Conservation (phyloP, 2,329 filamentous ascomycete species). For the Venturia carpophila region DNA sequence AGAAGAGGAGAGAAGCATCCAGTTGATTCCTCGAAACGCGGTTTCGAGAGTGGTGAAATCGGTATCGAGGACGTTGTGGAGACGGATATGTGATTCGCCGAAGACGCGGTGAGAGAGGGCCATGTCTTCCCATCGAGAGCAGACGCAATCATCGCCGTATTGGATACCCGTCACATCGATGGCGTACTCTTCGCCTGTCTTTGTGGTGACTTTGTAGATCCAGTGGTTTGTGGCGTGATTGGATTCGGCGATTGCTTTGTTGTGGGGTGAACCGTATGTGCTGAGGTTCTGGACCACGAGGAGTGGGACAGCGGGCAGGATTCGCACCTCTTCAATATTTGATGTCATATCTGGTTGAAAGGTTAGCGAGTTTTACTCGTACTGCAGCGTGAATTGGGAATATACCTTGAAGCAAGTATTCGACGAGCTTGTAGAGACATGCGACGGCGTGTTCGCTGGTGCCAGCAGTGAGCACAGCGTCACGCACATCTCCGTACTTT, state of each 20-base stretch:
- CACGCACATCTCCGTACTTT: not conserved
- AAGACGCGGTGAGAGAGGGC: not conserved
- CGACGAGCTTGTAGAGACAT: not conserved
- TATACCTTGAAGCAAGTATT: constrained; percentile 1
- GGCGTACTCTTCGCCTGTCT: not conserved
- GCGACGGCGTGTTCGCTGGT: constrained; percentile 7
- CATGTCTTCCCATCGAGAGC: not conserved
- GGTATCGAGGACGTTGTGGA: constrained; percentile 1
- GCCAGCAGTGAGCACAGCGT: constrained; percentile 7
- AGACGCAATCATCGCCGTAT: not conserved
- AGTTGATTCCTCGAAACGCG: not conserved
- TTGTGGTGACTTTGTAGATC: constrained; percentile 1
- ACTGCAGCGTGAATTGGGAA: not conserved
- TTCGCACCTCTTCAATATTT: not conserved
- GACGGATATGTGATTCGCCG: not conserved
- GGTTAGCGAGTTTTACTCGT: not conserved
- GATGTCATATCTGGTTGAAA: not conserved
- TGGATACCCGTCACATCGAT: not conserved
- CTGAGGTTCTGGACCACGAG: not conserved
- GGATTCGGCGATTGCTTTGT: not conserved
- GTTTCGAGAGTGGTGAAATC: not conserved
- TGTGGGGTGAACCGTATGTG: not conserved
- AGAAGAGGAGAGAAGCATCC: not conserved
- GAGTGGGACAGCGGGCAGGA: not conserved
- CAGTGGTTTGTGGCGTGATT: not conserved